Conservation (phyloP, 163 green algal genomes). For the Chloroidium sp. region DNA sequence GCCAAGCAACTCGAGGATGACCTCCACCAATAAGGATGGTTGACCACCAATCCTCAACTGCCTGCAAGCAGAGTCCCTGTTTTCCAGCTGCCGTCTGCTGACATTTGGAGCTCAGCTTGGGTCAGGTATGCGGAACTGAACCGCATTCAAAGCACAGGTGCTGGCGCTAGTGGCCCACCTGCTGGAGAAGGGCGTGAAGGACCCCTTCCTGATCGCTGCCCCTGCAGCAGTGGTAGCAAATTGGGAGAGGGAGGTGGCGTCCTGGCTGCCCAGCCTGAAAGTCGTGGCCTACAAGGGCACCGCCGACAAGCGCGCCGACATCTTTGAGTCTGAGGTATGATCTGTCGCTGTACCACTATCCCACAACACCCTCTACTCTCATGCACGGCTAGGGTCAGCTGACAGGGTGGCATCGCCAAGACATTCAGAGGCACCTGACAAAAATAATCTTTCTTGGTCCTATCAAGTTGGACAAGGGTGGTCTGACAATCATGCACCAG, state of each 20-base stretch:
- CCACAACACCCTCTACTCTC: no score
- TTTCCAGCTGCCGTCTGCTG: not conserved
- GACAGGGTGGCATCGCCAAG: no score
- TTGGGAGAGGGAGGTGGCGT: constrained; percentile 73
- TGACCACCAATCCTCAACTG: not conserved
- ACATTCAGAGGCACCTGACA: no score
- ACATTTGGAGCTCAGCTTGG: not conserved
- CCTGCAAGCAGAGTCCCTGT: not conserved
- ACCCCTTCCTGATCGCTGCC: constrained; percentile 69
- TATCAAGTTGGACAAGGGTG: no score
- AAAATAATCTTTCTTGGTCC: no score
- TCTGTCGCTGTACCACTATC: not conserved
- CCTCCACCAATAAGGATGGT: not conserved
- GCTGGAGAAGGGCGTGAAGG: constrained; percentile 29
- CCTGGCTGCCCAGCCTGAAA: constrained; percentile 65
- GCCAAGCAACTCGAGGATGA: not conserved
- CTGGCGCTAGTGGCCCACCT: constrained; percentile 74
- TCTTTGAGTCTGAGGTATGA: constrained; percentile 9
- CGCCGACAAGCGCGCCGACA: constrained; percentile 1
- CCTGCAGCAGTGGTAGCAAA: constrained; percentile 85
- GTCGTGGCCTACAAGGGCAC: constrained; percentile 25
- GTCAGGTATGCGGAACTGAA: not conserved
- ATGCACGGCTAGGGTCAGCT: no score
- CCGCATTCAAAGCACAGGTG: constrained; percentile 6
- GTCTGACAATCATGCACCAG: no score